Conservation (phyloP, 2,329 filamentous ascomycete genomes). For the Colletotrichum tofieldiae region DNA sequence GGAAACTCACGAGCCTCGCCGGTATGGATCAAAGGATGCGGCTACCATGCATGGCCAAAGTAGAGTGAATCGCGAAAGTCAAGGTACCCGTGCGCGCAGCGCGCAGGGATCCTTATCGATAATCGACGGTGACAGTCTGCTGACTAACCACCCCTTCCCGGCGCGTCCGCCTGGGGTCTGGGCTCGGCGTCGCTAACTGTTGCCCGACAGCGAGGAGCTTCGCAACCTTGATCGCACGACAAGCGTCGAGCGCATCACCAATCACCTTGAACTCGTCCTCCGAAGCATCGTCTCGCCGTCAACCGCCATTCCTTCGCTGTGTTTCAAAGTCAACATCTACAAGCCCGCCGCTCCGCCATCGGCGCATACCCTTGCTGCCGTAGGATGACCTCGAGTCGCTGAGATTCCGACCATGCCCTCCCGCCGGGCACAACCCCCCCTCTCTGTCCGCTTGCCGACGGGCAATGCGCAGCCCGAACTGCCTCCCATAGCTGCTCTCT, state of each 20-base stretch:
- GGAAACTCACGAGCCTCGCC: neutral
- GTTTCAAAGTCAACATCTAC: neutral
- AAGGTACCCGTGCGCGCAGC: neutral
- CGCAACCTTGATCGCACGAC: slow-evolving; percentile 42
- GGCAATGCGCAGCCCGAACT: slow-evolving; percentile 60
- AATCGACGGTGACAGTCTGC: neutral
- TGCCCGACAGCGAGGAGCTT: slow-evolving; percentile 33
- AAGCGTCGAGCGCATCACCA: slow-evolving; percentile 24
- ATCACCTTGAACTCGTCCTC: neutral
- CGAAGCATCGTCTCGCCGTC: neutral
- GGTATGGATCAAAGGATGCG: neutral
- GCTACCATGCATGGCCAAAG: neutral
- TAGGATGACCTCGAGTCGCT: slow-evolving; percentile 35
- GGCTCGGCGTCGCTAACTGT: slow-evolving; percentile 31
- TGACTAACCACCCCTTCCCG: slow-evolving; percentile 34
- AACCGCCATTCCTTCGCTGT: neutral
- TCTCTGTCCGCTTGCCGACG: slow-evolving; percentile 55
- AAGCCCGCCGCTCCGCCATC: neutral
- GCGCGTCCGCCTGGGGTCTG: slow-evolving; percentile 20
- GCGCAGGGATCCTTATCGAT: slow-evolving; percentile 33
- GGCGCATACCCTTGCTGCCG: slow-evolving; percentile 16
- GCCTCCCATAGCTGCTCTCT: slow-evolving; percentile 82
- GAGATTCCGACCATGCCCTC: slow-evolving; percentile 48
- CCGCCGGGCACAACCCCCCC: slow-evolving; percentile 57
- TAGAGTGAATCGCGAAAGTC: neutral